A percentile compares a stretch with the other conserved stretches of the same genome.
phyloP scores from a whole-genome alignment of 2,329 filamentous ascomycete species.

The Xylaria sp. region DNA sequence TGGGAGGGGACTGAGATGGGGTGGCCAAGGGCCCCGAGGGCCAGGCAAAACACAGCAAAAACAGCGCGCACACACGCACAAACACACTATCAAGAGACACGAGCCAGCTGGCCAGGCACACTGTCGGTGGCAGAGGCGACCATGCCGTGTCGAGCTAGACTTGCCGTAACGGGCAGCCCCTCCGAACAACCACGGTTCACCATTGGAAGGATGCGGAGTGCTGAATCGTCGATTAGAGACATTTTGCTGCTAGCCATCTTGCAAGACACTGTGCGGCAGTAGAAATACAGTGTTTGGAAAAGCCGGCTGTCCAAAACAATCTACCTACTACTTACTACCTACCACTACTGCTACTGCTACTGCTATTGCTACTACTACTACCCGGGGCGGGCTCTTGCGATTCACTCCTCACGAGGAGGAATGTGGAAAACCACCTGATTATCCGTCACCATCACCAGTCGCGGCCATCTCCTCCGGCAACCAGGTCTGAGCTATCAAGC shows the following conservation, averaged over 20 bases:
- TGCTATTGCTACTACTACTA: too few species aligned
- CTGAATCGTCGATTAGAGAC: background rate
- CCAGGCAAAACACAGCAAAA: background rate
- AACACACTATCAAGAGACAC: background rate
- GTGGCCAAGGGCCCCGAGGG: conserved; percentile 5
- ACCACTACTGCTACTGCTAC: too few species aligned
- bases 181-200: conserved; percentile 21
- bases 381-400: too few species aligned
- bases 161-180: conserved; percentile 19
- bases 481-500: too few species aligned
- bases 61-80: conserved; percentile 7
- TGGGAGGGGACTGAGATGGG: conserved; percentile 20
- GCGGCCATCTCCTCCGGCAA: background rate
- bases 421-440: background rate
- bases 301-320: too few species aligned
- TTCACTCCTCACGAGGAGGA: too few species aligned
- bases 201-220: conserved; percentile 21
- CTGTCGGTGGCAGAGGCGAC: conserved; percentile 24
- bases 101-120: conserved; percentile 5
- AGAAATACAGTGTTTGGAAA: background rate
- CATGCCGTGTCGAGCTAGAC: conserved; percentile 26
- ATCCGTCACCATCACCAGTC: background rate
- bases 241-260: conserved; percentile 25
- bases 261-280: background rate
- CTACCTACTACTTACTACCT: too few species aligned